Conservation (phyloP, 257 asterid species). For the Ilex asprella region DNA sequence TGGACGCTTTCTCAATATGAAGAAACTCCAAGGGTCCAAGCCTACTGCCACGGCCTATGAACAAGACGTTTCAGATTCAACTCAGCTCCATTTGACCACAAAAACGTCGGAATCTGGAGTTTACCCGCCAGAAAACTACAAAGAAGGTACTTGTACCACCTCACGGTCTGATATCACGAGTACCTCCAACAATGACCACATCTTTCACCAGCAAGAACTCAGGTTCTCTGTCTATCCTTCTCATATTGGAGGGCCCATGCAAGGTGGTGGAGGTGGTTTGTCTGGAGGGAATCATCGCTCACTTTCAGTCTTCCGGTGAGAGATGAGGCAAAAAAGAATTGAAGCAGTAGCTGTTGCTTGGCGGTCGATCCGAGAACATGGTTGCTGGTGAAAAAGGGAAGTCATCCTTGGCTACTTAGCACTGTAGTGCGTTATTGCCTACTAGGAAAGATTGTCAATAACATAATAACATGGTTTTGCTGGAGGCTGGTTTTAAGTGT, state of each 20-base stretch:
- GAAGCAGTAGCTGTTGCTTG: constrained; percentile 1
- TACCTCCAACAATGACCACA: neutral
- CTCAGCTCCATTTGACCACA: constrained; percentile 2
- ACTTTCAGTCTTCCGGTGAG: constrained; percentile 9
- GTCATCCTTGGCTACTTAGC: constrained; percentile 32
- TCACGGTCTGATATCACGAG: constrained; percentile 8
- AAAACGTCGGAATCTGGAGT: constrained; percentile 2
- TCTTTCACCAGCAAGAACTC: constrained; percentile 9
- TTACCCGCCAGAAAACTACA: neutral
- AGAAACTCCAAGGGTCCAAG: constrained; percentile 16
- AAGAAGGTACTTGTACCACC: constrained; percentile 12
- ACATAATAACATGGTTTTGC: no score
- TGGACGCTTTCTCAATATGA: constrained; percentile 25
- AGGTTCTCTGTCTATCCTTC: constrained; percentile 14
- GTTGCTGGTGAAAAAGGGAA: constrained; percentile 26
- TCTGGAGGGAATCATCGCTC: constrained; percentile 7
- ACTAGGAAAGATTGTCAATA: no score
- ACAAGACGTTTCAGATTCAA: constrained; percentile 2
- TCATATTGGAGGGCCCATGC: neutral
- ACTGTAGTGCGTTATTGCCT: no score
- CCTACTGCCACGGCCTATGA: neutral
- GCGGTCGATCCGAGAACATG: neutral
- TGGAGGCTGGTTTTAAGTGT: no score
- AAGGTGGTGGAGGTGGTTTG: constrained; percentile 3
- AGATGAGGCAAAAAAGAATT: neutral